Base-by-base conservation (phyloP, 2,329 filamentous ascomycete genomes). In the Akanthomyces dipterigenus region DNA sequence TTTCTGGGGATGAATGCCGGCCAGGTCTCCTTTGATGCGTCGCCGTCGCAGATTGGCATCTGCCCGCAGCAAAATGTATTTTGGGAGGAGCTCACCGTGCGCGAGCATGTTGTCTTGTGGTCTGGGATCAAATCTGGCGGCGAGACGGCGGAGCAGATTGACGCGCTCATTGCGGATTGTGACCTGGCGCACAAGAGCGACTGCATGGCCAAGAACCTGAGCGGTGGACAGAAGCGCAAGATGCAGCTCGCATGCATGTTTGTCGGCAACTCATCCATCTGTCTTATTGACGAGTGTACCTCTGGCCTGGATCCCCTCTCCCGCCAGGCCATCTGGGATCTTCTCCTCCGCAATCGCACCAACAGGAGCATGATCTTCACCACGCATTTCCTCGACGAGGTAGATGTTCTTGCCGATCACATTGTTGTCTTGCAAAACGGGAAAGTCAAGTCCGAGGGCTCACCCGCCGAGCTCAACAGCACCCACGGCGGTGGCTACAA, bases 211-310 rank as follows among this genome's bases (percentile, higher is more conserved):
- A 77, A 77, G 62, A 85, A 83, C 1, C 75, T 89, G 12, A 88
- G 85, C 49, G 87, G 87, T 26, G 87, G 87, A 2, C 87, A 89
- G 70, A 89, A 89, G 73, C 77, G 87, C 34, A 89, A 89, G 68
- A 77, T 89, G 4, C 87, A 89, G 70, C 75, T 90, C 7, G 86
- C 85, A 0, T 87, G 88, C 77, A 89, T 89, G 86, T 85, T 90
- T 66, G 86, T 84, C 1, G 87, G 87, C 48, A 85, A 84, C 11
- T 85, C 82, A 16, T 80, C 79, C n/a, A 78, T 89, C 2, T 89
- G 87, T 67, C 83, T 85, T 64, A 80, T 90, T 26, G 87, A 90
- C 66, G 87, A 90, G 68, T 86, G 88, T n/a, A 87, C 84, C 0
- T 86, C 83, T 38, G 87, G 87, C 7, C 73, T 89, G 22, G 87